These are phyloP conservation scores for Grigorovia jiainica DNA, from an alignment of 805 yeast genomes.

Conservation along the genomic window DNA sequence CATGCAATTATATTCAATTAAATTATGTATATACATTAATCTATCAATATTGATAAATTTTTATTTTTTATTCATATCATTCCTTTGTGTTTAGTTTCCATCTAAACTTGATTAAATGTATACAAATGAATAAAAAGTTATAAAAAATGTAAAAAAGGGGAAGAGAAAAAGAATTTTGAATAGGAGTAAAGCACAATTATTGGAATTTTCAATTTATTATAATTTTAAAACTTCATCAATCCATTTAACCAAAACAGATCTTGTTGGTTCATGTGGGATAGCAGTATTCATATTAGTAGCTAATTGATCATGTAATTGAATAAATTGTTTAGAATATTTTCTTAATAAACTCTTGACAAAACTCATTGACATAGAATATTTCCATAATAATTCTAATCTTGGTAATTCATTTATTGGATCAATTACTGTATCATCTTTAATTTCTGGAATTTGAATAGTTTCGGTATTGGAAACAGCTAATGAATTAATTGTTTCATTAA, in stretches of 20 bases:
- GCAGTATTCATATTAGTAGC: slow-evolving; percentile 27
- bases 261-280: slow-evolving; percentile 27
- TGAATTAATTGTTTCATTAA: slow-evolving; percentile 13
- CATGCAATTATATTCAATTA: too few species aligned
- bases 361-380: slow-evolving; percentile 31
- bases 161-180: too few species aligned
- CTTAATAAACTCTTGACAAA: slow-evolving; percentile 33
- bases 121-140: too few species aligned
- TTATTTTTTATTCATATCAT: too few species aligned
- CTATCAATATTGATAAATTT: too few species aligned
- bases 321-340: slow-evolving; percentile 38
- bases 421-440: slow-evolving; percentile 18
- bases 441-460: slow-evolving; percentile 11
- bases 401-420: slow-evolving; percentile 21
- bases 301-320: slow-evolving; percentile 22
- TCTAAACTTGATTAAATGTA: too few species aligned
- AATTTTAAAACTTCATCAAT: slow-evolving; percentile 25
- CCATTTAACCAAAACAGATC: slow-evolving; percentile 25
- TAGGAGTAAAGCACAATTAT: too few species aligned
- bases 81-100: too few species aligned
- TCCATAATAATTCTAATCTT: slow-evolving; percentile 33
- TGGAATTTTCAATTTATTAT: too few species aligned
- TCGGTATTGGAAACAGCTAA: slow-evolving; percentile 13
- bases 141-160: too few species aligned
- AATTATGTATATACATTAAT: too few species aligned